These are phyloP conservation scores for Excoecaria cochinchinensis DNA, from an alignment of 345 rosid genomes.

Conservation along the genomic window DNA sequence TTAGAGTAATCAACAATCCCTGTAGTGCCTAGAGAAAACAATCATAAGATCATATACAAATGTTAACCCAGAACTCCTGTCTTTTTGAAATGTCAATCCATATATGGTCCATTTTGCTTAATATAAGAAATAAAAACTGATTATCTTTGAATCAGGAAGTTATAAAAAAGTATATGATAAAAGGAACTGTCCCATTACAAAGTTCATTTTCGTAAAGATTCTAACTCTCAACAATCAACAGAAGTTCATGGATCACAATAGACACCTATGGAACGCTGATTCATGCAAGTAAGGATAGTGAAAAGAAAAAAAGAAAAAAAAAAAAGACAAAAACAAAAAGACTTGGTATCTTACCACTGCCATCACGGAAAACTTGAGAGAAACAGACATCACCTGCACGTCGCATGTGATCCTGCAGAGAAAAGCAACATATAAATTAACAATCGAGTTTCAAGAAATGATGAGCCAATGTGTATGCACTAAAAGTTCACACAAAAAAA, in stretches of 20 bases:
- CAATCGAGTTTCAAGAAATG: not conserved
- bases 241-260: not conserved
- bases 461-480: not conserved
- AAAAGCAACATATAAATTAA: not conserved
- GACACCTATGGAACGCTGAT: not conserved
- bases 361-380: slow-evolving; percentile 38
- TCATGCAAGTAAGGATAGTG: not conserved
- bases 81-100: not conserved
- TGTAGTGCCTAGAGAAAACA: slow-evolving; percentile 30
- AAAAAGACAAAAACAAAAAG: not conserved
- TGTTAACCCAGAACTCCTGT: not conserved
- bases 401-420: slow-evolving; percentile 38
- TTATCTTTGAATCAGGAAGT: not conserved
- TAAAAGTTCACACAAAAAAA: not conserved
- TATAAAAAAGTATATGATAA: not conserved
- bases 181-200: not conserved
- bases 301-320: too few species aligned
- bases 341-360: slow-evolving; percentile 22
- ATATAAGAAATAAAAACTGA: not conserved
- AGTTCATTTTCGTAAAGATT: not conserved
- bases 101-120: not conserved
- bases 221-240: not conserved
- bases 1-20: slow-evolving; percentile 41
- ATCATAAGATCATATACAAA: not conserved
- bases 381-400: slow-evolving; percentile 40